These are phyloP conservation scores for Carex scoparia DNA, from an alignment of 176 grass and related monocot species.

Conservation along the genomic window DNA sequence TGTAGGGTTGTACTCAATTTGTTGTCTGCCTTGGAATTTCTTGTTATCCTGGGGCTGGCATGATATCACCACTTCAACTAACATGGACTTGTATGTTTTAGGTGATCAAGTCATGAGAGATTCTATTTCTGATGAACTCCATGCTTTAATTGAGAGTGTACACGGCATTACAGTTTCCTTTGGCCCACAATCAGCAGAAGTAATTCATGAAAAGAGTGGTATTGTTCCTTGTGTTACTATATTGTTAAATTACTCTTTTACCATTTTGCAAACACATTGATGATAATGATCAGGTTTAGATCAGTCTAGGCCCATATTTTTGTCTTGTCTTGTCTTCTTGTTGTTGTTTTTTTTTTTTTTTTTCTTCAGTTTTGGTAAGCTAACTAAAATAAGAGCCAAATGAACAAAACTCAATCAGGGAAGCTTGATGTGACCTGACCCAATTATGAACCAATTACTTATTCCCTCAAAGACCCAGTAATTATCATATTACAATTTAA, in stretches of 20 bases:
- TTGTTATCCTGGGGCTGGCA: background rate
- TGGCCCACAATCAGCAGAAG: constrained; percentile 39
- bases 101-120: constrained; percentile 31
- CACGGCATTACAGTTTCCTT: constrained; percentile 62
- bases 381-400: background rate
- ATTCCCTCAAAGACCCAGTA: background rate
- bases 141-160: constrained; percentile 44
- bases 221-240: constrained; percentile 20
- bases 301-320: background rate
- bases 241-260: constrained; percentile 14
- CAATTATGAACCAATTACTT: background rate
- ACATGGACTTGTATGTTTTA: constrained; percentile 19
- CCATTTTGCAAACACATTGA: constrained; percentile 3
- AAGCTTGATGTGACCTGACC: background rate
- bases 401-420: background rate
- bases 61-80: background rate
- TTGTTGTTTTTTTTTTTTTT: background rate
- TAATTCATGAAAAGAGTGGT: constrained; percentile 69
- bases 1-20: background rate
- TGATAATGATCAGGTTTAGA: background rate
- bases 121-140: constrained; percentile 32
- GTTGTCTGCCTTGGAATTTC: background rate
- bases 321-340: background rate
- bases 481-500: background rate
- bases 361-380: background rate